Evolutionary conservation across 2,329 filamentous ascomycete species (phyloP).

Genomic region (Fusarium verticillioides): DNA sequence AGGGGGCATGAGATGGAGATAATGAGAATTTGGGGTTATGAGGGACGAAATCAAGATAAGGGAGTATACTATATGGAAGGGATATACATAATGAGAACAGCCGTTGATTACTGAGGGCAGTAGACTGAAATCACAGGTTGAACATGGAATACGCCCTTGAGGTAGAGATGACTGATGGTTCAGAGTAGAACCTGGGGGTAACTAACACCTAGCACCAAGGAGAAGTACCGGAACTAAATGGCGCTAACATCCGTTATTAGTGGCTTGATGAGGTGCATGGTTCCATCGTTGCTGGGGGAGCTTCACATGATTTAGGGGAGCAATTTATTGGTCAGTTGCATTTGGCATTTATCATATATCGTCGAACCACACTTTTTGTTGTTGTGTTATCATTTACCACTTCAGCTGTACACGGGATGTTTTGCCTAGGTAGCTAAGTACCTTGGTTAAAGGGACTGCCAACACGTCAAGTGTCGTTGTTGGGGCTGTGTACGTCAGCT

Average conservation of each 20-base stretch:
- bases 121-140: not conserved
- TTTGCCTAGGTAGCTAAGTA: not conserved
- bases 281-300: not conserved
- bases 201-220: not conserved
- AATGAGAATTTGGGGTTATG: not conserved
- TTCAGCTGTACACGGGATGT: not conserved
- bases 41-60: not conserved
- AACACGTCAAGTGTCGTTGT: not conserved
- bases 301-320: not conserved
- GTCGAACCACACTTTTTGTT: not conserved
- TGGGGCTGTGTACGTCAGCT: slow-evolving; percentile 12
- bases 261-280: slow-evolving; percentile 4
- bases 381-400: not conserved
- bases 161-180: not conserved
- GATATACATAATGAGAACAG: not conserved
- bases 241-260: not conserved
- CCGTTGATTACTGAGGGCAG: not conserved
- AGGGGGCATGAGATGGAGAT: not conserved
- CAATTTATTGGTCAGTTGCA: not conserved
- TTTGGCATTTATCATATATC: not conserved
- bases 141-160: not conserved
- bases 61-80: not conserved
- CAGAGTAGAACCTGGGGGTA: not conserved
- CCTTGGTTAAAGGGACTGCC: not conserved
- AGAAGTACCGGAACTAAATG: not conserved